A percentile compares a stretch with the other conserved stretches of the same genome.
Conservation (phyloP, 2,329 filamentous ascomycete genomes). For the Elsinoe perseae region DNA sequence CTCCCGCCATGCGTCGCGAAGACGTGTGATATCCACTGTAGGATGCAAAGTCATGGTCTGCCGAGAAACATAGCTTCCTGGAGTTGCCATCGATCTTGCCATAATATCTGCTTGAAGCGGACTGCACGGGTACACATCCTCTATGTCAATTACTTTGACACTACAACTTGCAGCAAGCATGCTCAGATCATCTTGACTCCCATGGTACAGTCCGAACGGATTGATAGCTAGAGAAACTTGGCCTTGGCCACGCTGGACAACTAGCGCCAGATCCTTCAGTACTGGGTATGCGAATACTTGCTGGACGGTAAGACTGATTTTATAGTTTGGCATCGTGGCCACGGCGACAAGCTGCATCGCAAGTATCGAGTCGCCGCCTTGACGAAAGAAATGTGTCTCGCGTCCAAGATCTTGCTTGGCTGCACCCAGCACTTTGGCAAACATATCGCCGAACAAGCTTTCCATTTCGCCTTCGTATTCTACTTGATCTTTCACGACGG, state of each 20-base stretch:
- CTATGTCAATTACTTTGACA: not conserved
- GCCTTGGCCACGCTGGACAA: not conserved
- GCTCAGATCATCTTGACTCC: not conserved
- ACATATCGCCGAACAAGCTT: constrained; percentile 39
- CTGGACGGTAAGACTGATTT: constrained; percentile 32
- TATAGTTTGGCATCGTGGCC: constrained; percentile 42
- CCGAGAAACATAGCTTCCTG: not conserved
- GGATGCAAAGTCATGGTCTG: not conserved
- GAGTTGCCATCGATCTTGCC: not conserved
- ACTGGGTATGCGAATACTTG: not conserved
- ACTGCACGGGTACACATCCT: constrained; percentile 10
- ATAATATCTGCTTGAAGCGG: constrained; percentile 5
- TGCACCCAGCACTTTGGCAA: constrained; percentile 42
- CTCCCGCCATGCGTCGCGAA: not conserved
- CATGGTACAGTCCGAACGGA: not conserved
- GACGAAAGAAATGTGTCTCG: constrained; percentile 53
- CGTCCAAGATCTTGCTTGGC: constrained; percentile 43
- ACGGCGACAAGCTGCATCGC: constrained; percentile 55
- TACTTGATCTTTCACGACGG: not conserved
- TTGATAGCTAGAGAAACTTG: not conserved
- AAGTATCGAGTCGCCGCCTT: constrained; percentile 53
- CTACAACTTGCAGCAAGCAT: not conserved
- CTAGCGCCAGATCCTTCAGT: not conserved
- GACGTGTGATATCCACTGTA: not conserved
- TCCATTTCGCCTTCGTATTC: constrained; percentile 22